These are phyloP conservation scores for Stemphylium lycopersici DNA, from an alignment of 2,329 filamentous ascomycete genomes.

Conservation along the genomic window DNA sequence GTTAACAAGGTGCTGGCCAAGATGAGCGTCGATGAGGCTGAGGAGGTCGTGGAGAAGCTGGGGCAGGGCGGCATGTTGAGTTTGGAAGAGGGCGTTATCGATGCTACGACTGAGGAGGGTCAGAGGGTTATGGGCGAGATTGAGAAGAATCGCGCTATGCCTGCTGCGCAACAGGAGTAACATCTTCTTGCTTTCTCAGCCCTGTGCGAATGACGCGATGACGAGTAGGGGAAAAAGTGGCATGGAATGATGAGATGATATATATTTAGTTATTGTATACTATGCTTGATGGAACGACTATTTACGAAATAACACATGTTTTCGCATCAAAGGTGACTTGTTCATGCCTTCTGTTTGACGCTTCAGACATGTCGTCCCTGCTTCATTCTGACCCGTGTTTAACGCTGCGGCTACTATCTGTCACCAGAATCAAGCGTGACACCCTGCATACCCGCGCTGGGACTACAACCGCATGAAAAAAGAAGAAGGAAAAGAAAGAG, in stretches of 20 bases:
- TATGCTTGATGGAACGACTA: slow-evolving; percentile 8
- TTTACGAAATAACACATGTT: slow-evolving; percentile 8
- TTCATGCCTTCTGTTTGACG: too few species aligned
- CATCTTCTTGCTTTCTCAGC: too few species aligned
- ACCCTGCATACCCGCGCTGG: background rate
- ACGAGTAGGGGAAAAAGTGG: background rate
- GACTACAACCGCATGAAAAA: background rate
- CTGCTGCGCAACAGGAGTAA: slow-evolving; percentile 45
- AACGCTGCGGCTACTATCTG: too few species aligned
- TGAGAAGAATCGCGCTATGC: slow-evolving; percentile 48
- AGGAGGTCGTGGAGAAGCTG: slow-evolving; percentile 80
- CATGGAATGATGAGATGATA: background rate
- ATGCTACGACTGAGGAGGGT: slow-evolving; percentile 89
- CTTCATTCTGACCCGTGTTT: too few species aligned
- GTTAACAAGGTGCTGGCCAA: slow-evolving; percentile 87
- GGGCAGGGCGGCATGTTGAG: slow-evolving; percentile 87
- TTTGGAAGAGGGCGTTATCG: slow-evolving; percentile 90
- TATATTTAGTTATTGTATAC: slow-evolving; percentile 15
- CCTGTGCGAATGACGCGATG: background rate
- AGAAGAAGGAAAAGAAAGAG: too few species aligned
- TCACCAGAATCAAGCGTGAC: too few species aligned
- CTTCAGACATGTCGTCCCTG: too few species aligned
- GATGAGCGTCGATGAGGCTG: slow-evolving; percentile 87
- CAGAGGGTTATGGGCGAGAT: slow-evolving; percentile 78
- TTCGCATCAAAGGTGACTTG: too few species aligned